Evolutionary conservation across 192 early-diverging fungal species (phyloP), one percentile per base, ranked within the genome.

Genomic region (Funneliformis mosseae): DNA sequence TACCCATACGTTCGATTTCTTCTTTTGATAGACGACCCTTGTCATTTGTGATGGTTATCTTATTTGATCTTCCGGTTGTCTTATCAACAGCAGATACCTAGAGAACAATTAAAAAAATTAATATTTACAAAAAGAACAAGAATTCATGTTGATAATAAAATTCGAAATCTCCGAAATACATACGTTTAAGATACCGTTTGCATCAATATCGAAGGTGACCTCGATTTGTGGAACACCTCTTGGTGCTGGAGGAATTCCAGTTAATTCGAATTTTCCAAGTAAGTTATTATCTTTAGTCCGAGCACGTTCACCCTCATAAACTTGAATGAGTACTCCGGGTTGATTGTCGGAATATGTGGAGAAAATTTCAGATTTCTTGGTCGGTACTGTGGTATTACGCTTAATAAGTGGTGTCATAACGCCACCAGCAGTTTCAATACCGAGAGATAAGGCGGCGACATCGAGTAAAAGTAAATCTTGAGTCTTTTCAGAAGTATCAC

Each of bases 1-100:
- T 93, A 97, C 95, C 85, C 96, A 96, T 96, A 92, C 84, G 50
- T 55, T 97, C 96, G 84, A 97, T 97, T 76, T 98, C 96, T 85
- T 96, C 97, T 91, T 97, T 96, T 78, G 96, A 93, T 60, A 98
- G 90, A 83, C 96, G 94, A 76, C 95, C 96, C 90, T 97, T 97
- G 89, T 97, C 96, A 92, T 97, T 96, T 87, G 95, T 96, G 88
- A 97, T 96, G 84, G 96, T 96, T 88, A 97, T 96, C 90, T 96
- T 97, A 91, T 96, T 95, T 81, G 93, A 90, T 73, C 90, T 89
- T 66, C 96, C 95, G 45, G 95, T 96, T 79, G 94, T 90, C 91
- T 97, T 96, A 87, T 96, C 96, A 66, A 91, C 83, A 71, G 96
- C 96, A 45, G 88, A 85, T 82, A 98, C 96, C 64, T 92, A 91